Evolutionary conservation across 805 yeast genomes (phyloP), one percentile per base, ranked within the genome.

Genomic region (Candida lessepsii): DNA sequence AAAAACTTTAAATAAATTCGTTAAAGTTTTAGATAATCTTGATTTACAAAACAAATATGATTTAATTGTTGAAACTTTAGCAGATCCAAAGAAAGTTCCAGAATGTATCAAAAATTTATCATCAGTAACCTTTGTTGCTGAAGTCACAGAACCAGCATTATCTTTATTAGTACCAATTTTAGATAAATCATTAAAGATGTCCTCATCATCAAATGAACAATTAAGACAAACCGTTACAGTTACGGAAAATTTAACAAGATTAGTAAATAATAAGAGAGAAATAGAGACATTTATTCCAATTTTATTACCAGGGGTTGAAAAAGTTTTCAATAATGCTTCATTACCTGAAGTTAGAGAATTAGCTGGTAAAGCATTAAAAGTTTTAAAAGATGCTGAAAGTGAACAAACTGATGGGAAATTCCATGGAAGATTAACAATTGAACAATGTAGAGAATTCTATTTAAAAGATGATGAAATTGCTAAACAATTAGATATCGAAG

Each of bases 111-210:
- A 84, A 65, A 79, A 91, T 31, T 75, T 91, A 48, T 84, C 96
- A 2, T 85, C 95, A 29, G 97, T 91, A 40, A 93, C 99, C 0
- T 91, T 91, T 62, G 98, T 91, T 36, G 96, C 99, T 34, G 99
- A 93, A 70, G 99, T 91, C 48, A 93, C 97, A 11, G 98, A 90
- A 69, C 95, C 98, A 4, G 95, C 95, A 3, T 73, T 91, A 52
- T 78, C 98, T 7, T 67, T 91, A 42, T 73, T 91, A 56, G 97
- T 87, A 33, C 99, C 99, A 34, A 90, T 90, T 50, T 76, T 91
- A 55, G 89, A 81, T 59, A 87, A 90, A 61, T 91, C 98, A 2
- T 73, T 91, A 56, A 84, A 83, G 55, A 79, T 85, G 70, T 78
- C 91, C 28, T 83, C 96, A 1, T 83, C 95, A 3, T 84, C 97